Base-by-base conservation (phyloP, 306 rosid species). In the Acacia melanoxylon region DNA sequence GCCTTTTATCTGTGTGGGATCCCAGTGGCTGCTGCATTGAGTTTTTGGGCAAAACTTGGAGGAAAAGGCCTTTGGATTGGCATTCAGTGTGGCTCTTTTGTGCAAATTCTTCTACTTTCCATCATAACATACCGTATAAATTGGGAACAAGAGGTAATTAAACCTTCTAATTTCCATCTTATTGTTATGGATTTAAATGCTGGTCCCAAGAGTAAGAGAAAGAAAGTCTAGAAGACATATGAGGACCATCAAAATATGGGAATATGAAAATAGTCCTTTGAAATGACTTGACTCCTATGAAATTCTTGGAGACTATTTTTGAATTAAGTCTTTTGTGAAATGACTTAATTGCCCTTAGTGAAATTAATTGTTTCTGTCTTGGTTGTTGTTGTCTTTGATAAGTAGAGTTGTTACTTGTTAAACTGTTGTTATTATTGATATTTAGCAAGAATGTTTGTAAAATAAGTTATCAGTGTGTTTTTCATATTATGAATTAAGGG, bases 51-150 rank as follows among this genome's bases (percentile, higher is more conserved):
- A 11, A 51, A 79, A 9, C 65, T 69, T 15, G 20, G 74, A 69
- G 74, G 74, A 5, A 69, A 42, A 69, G 74, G 74, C 74, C 74
- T 69, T 14, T 89, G 92, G 92, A 85, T 89, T 62, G 92, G 91
- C 19, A 74, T 87, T 62, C 91, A 87, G 77, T 4, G 14, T 17
- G 92, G 92, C 49, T 62, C 90, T 66, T 77, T 85, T 70, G 69
- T 89, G 37, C 90, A 87, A 58, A 76, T 54, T 22, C 2, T 75
- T 9, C 45, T 87, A 48, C 90, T 89, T 6, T 31, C 74, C 1
- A 68, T 83, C 54, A 83, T 87, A 41, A 87, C 85, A 12, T 37
- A 74, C 51, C 74, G 87, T 3, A 77, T 86, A 49, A 74, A 83
- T 33, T 89, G 92, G 92, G 72, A 87, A 72, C 74, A 83, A 27